Evolutionary conservation across 148 eudicot genomes (phyloP), one percentile per base, ranked within the genome.

Genomic region (Amaranthus cruentus): DNA sequence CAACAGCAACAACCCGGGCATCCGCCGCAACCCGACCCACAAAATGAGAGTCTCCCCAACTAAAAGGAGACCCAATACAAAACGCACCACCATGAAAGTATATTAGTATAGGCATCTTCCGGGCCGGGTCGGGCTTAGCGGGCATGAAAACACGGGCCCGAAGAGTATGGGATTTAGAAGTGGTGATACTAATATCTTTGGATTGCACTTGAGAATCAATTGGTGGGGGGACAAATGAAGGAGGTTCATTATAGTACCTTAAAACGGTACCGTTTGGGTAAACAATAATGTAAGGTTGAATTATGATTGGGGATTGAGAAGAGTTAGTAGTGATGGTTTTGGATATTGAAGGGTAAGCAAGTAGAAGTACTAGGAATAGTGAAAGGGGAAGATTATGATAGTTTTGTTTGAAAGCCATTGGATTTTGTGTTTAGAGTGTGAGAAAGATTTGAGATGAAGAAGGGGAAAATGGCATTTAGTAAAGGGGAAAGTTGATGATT

Each of bases 31-130:
- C 75, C 5, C 61, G 73, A 9, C 75, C 75, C 55, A 85, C 14
- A 60, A 54, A 76, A 10, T 47, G 61, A 15, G 71, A 55, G 62
- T 81, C 81, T 0, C 57, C 15, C 61, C 72, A 53, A 6, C 71
- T 48, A 51, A 79, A 81, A 4, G 87, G 72, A 2, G 83, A 76
- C 8, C 77, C 79, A 6, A 81, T 79, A 62, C 81, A 82, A 62
- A 80, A 82, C 0, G 82, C 87, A 3, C 87, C 85, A 13, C 85
- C 87, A 15, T 84, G 87, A 50, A 79, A 75, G 74, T 76, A 84
- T 47, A 84, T 55, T 1, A 84, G 68, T 1, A 84, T 46, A 0
- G 85, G 85, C 9, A 82, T 42, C 55, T 72, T 77, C 0, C 38
- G 55, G 42, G 42, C 9, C 21, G 75, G 58, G 73, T 56, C 61